Conservation (phyloP, 148 eudicot species). For the Rhododendron ferrugineum region DNA sequence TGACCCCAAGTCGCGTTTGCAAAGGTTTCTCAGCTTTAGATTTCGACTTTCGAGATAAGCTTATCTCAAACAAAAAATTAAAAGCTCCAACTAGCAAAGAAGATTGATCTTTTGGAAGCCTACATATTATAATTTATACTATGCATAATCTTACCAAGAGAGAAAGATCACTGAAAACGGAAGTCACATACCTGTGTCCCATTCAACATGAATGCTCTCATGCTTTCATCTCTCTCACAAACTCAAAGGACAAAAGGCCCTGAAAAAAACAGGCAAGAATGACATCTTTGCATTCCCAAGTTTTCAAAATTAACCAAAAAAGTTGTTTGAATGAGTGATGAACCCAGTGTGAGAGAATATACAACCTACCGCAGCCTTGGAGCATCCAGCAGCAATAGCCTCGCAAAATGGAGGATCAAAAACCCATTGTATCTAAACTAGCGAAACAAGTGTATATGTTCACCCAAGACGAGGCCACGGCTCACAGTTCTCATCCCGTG, state of each 20-base stretch:
- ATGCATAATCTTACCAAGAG: not conserved
- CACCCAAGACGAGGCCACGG: slow-evolving; percentile 76
- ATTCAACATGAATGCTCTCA: not conserved
- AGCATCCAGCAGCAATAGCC: not conserved
- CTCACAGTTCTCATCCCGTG: slow-evolving; percentile 47
- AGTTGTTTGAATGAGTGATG: not conserved
- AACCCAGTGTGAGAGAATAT: not conserved
- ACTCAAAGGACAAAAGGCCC: not conserved
- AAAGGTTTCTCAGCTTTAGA: no score
- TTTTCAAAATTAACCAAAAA: not conserved
- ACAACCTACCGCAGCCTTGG: not conserved
- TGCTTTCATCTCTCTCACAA: not conserved
- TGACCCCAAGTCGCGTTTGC: no score
- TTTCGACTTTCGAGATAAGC: not conserved
- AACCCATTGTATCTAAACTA: not conserved
- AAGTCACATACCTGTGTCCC: not conserved
- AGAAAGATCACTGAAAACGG: not conserved
- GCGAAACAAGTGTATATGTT: not conserved
- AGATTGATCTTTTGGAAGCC: not conserved
- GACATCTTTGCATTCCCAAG: not conserved
- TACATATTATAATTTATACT: not conserved
- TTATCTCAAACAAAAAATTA: not conserved
- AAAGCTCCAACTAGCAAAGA: not conserved
- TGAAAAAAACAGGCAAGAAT: not conserved
- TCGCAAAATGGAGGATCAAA: not conserved